A percentile compares a stretch with the other conserved stretches of the same genome.
These are phyloP conservation scores for Alternaria sp. DNA, from an alignment of 2,329 filamentous ascomycete species.

Conservation along the genomic window DNA sequence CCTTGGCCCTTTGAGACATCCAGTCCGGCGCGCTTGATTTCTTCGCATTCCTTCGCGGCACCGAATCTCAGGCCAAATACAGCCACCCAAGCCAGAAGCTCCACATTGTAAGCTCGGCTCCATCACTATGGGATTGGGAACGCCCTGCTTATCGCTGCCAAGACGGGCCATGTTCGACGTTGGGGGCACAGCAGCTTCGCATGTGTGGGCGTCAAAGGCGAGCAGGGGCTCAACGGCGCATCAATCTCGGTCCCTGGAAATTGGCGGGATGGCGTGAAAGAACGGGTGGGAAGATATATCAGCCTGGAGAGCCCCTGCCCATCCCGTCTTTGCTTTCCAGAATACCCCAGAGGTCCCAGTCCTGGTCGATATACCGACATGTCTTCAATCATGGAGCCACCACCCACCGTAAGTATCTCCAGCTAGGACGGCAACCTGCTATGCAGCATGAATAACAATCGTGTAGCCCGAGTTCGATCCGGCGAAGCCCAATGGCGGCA, in stretches of 20 bases:
- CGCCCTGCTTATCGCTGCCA: constrained; percentile 42
- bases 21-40: constrained; percentile 14
- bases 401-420: constrained; percentile 21
- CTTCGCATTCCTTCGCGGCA: constrained; percentile 6
- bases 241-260: constrained; percentile 16
- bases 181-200: constrained; percentile 26
- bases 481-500: constrained; percentile 59
- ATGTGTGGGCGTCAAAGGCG: constrained; percentile 18
- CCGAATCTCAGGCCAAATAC: constrained; percentile 11
- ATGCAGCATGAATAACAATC: neutral
- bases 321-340: constrained; percentile 3
- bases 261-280: constrained; percentile 8
- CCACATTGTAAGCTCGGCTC: constrained; percentile 15
- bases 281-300: constrained; percentile 22
- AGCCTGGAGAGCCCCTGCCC: constrained; percentile 21
- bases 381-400: constrained; percentile 21
- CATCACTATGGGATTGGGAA: constrained; percentile 13
- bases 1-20: constrained; percentile 17
- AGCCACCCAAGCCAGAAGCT: constrained; percentile 9
- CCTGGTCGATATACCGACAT: neutral
- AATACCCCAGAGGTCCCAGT: constrained; percentile 1
- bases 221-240: constrained; percentile 13
- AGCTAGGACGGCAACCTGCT: neutral
- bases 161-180: constrained; percentile 23
- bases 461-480: constrained; percentile 49